A percentile compares a stretch with the other conserved stretches of the same genome.
These are phyloP conservation scores for Naganishia sp. DNA, from an alignment of 1,284 basidiomycete species.

Conservation along the genomic window DNA sequence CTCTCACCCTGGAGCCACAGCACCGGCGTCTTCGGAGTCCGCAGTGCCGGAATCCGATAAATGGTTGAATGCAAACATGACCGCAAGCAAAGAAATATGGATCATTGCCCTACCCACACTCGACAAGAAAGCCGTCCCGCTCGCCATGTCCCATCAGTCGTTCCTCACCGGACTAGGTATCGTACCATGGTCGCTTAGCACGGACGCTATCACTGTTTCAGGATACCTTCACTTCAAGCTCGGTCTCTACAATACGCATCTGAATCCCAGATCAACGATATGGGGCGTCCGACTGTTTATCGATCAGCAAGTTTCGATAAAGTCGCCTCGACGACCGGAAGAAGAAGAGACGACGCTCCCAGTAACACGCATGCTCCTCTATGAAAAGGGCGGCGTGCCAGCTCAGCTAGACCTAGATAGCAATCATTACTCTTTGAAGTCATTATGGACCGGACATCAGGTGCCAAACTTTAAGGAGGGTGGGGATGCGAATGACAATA, in stretches of 20 bases:
- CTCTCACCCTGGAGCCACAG: neutral
- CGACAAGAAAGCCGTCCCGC: constrained; percentile 18
- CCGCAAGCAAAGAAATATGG: constrained; percentile 31
- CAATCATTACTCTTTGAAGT: constrained; percentile 20
- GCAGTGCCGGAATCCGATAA: neutral
- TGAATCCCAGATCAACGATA: constrained; percentile 24
- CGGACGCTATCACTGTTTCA: constrained; percentile 31
- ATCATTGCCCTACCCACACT: constrained; percentile 28
- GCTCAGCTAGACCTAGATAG: constrained; percentile 26
- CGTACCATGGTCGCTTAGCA: constrained; percentile 27
- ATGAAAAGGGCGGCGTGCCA: constrained; percentile 7
- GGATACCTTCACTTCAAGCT: constrained; percentile 21
- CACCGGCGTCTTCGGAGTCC: neutral
- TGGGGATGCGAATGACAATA: constrained; percentile 5
- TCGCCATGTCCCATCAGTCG: constrained; percentile 15
- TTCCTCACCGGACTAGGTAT: constrained; percentile 21
- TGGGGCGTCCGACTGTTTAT: constrained; percentile 26
- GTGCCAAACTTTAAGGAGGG: constrained; percentile 11
- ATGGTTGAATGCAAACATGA: constrained; percentile 30
- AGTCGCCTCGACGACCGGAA: constrained; percentile 24
- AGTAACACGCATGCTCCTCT: constrained; percentile 22
- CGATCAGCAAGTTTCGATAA: constrained; percentile 28
- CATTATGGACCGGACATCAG: constrained; percentile 27
- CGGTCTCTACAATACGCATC: constrained; percentile 13
- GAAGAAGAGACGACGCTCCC: constrained; percentile 27